phyloP scores from a whole-genome alignment of 352 stramenopile genomes.

The Globisporangium nagaii region DNA sequence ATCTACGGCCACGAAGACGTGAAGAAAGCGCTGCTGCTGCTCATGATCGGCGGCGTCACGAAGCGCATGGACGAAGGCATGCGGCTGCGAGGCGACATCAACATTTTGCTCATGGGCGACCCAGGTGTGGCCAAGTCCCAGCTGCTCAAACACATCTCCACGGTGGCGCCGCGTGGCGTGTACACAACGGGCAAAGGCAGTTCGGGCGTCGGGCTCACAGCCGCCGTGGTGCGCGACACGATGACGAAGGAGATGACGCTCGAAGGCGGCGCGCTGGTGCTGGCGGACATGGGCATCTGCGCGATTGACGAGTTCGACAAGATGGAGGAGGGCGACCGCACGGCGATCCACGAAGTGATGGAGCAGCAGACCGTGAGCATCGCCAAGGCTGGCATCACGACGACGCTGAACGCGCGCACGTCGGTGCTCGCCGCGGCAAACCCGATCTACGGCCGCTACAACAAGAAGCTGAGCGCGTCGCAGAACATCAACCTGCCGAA shows the following conservation, averaged over 20 bases:
- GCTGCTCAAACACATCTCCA: constrained; percentile 98
- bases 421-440: constrained; percentile 99
- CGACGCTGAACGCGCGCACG: constrained; percentile 94
- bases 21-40: constrained; percentile 97
- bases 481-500: constrained; percentile 99
- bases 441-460: constrained; percentile 95
- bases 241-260: constrained; percentile 93
- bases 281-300: constrained; percentile 98
- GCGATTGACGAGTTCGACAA: constrained; percentile 99
- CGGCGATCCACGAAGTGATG: constrained; percentile 99
- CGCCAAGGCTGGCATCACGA: constrained; percentile 99
- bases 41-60: constrained; percentile 93
- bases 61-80: constrained; percentile 92
- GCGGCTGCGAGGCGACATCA: constrained; percentile 97
- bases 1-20: constrained; percentile 99
- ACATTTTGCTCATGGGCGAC: constrained; percentile 98
- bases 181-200: constrained; percentile 99
- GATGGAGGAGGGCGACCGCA: constrained; percentile 98
- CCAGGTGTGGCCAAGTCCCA: constrained; percentile 99
- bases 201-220: constrained; percentile 97
- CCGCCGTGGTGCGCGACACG: constrained; percentile 94
- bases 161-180: constrained; percentile 94
- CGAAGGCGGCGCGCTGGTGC: constrained; percentile 94
- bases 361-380: constrained; percentile 99
- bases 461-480: constrained; percentile 78